Conservation (phyloP, 768 basidiomycete genomes). For the Trametes punicea region DNA sequence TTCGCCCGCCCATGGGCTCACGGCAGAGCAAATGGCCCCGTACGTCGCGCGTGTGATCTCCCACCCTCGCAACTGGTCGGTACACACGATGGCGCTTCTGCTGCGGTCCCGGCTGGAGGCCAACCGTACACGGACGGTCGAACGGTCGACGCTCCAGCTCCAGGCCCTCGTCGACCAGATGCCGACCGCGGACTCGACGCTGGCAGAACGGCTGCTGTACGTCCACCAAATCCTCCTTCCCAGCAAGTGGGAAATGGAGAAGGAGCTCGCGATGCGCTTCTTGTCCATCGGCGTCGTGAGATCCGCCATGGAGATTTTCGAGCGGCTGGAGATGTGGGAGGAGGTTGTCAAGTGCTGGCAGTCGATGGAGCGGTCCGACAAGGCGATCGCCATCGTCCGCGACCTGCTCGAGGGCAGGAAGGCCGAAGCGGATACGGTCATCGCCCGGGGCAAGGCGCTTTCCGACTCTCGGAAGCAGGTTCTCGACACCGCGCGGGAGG, state of each 20-base stretch:
- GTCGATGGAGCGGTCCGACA: conserved; percentile 73
- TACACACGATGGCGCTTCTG: conserved; percentile 95
- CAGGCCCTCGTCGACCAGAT: conserved; percentile 97
- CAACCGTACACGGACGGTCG: conserved; percentile 85
- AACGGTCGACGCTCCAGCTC: conserved; percentile 87
- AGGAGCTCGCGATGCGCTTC: conserved; percentile 83
- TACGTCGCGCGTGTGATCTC: conserved; percentile 87
- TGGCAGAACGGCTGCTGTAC: conserved; percentile 73
- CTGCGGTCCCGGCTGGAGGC: conserved; percentile 91
- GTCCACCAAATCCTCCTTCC: conserved; percentile 82
- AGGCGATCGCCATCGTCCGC: conserved; percentile 74
- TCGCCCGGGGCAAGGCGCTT: conserved; percentile 54
- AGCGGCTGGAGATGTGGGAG: conserved; percentile 98
- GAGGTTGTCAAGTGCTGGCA: conserved; percentile 90
- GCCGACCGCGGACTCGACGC: conserved; percentile 77
- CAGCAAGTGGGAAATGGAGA: conserved; percentile 90
- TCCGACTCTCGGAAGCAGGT: conserved; percentile 39
- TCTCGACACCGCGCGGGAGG: conserved; percentile 69
- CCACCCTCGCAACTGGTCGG: conserved; percentile 91
- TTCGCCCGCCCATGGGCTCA: conserved; percentile 86
- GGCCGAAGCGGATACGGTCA: conserved; percentile 75
- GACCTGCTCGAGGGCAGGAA: conserved; percentile 83
- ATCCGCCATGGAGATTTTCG: conserved; percentile 91
- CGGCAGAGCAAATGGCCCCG: conserved; percentile 87
- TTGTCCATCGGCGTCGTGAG: conserved; percentile 82